A percentile compares a stretch with the other conserved stretches of the same genome.
Conservation (phyloP, 2,329 filamentous ascomycete genomes). For the Fusarium sp. region DNA sequence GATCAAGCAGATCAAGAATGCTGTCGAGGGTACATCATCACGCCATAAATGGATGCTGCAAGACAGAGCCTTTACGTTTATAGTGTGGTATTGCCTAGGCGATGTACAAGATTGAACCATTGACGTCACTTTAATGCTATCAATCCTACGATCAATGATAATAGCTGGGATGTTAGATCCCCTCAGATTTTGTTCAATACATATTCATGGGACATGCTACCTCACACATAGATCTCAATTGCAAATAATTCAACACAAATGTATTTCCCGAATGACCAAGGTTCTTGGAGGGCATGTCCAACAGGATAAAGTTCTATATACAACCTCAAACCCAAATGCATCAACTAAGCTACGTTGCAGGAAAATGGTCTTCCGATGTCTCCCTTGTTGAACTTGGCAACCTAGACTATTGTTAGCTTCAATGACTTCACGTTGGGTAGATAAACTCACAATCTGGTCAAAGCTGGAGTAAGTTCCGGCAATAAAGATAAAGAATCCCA, state of each 20-base stretch:
- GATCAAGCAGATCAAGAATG: too few species aligned
- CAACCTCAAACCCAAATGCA: background rate
- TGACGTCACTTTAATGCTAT: background rate
- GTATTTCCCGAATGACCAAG: too few species aligned
- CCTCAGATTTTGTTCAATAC: background rate
- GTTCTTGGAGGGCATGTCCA: background rate
- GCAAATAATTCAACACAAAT: too few species aligned
- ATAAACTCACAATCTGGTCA: background rate
- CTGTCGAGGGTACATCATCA: background rate
- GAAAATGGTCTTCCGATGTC: background rate
- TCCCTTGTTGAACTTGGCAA: background rate
- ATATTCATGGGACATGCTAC: too few species aligned
- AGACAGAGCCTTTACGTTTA: background rate
- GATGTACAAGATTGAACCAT: background rate
- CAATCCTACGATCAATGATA: too few species aligned
- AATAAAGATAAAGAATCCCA: background rate
- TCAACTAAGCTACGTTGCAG: background rate
- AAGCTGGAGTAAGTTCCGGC: background rate
- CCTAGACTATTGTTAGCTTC: background rate
- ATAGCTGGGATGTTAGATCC: too few species aligned
- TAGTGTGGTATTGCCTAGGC: background rate
- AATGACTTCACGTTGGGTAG: background rate
- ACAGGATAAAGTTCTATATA: background rate
- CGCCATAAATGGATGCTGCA: background rate
- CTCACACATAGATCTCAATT: too few species aligned